Evolutionary conservation across 768 basidiomycete species (phyloP).

Genomic region (Leccinum variicolor): DNA sequence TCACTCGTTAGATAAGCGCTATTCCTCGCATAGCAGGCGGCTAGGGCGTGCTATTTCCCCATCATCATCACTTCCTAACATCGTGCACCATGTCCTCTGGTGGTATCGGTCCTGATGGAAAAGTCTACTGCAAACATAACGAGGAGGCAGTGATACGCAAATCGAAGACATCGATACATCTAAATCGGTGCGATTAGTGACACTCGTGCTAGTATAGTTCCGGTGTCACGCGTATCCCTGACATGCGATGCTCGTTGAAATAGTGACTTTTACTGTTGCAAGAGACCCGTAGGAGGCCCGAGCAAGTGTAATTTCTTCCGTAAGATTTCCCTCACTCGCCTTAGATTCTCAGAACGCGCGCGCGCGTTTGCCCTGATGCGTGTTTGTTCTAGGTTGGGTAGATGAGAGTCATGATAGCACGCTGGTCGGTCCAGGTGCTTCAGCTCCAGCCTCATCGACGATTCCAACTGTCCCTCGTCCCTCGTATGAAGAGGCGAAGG

Average conservation of each 20-base stretch:
- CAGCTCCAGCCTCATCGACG: neutral
- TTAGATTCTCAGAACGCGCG: neutral
- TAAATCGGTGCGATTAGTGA: constrained; percentile 35
- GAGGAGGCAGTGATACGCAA: constrained; percentile 30
- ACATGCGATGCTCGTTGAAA: constrained; percentile 3
- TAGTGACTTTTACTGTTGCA: constrained; percentile 42
- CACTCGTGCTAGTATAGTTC: neutral
- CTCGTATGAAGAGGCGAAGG: neutral
- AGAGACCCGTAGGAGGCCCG: constrained; percentile 12
- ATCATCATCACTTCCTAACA: neutral
- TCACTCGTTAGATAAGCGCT: constrained; percentile 24
- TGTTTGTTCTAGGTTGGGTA: constrained; percentile 31
- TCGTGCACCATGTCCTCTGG: constrained; percentile 16
- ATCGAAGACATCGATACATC: constrained; percentile 33
- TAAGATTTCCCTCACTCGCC: constrained; percentile 14
- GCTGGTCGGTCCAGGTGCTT: neutral
- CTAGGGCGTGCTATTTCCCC: neutral
- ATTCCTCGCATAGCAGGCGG: neutral
- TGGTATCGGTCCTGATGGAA: constrained; percentile 25
- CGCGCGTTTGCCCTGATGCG: neutral
- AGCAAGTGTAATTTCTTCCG: constrained; percentile 38
- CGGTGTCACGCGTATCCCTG: neutral
- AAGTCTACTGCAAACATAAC: constrained; percentile 39
- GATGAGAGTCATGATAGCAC: constrained; percentile 14
- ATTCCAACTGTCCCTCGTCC: neutral